phyloP scores from a whole-genome alignment of 768 basidiomycete species.

The Tulasnella sp. region DNA sequence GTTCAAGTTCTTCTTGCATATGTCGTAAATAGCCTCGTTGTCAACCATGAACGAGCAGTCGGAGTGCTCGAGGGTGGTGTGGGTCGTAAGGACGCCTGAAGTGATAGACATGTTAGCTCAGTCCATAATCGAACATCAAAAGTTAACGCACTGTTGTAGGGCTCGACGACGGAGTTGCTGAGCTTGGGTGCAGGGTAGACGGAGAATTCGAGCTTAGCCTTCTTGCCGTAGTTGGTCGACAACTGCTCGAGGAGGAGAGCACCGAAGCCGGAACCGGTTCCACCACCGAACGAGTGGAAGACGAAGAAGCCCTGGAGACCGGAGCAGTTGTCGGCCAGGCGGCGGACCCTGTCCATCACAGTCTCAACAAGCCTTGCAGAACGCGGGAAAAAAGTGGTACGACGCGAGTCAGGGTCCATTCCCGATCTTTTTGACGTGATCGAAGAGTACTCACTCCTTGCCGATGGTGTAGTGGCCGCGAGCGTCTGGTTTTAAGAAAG shows the following conservation, averaged over 20 bases:
- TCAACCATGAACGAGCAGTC: conserved; percentile 99
- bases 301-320: conserved; percentile 99
- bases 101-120: background rate
- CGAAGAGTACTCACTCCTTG: conserved; percentile 46
- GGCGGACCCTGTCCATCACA: conserved; percentile 94
- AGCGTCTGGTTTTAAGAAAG: conserved; percentile 51
- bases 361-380: conserved; percentile 64
- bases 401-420: background rate
- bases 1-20: conserved; percentile 91
- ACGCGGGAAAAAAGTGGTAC: background rate
- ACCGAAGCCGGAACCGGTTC: conserved; percentile 98
- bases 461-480: conserved; percentile 99
- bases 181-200: conserved; percentile 93
- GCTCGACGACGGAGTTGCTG: conserved; percentile 95
- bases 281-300: conserved; percentile 99
- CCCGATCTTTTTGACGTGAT: background rate
- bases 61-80: conserved; percentile 99
- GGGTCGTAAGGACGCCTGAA: conserved; percentile 80
- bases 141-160: conserved; percentile 58
- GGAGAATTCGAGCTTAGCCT: conserved; percentile 96
- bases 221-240: conserved; percentile 98
- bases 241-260: conserved; percentile 94
- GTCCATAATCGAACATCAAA: background rate
- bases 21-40: conserved; percentile 99
- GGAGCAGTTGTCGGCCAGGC: conserved; percentile 93